Evolutionary conservation across 192 early-diverging fungal species (phyloP), one percentile per base, ranked within the genome.

Genomic region (Dissophora globulifera): DNA sequence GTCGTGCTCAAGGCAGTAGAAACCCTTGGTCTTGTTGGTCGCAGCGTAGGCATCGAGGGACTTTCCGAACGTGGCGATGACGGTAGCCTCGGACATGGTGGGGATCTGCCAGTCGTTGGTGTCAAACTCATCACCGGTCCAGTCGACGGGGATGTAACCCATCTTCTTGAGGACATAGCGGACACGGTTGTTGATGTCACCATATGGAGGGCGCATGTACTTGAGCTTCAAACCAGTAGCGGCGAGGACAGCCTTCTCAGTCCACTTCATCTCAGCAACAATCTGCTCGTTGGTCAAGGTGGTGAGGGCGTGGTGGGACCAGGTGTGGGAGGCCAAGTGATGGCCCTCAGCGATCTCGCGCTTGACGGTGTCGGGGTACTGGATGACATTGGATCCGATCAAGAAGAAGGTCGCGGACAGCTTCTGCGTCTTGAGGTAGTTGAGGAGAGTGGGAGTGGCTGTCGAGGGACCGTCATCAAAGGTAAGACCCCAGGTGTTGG

Each of bases 381-480:
- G 80, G 58, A 79, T 61, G 38, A 81, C 85, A 63, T 88, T 88
- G 67, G 81, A 78, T 42, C 86, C 86, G 66, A 87, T 89, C 31
- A 84, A 62, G 78, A 89, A 90, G 83, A 90, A 83, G 42, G 88
- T 84, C 3, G 86, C 84, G 22, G 81, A 82, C 35, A 80, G 67
- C 32, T 85, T 86, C 22, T 84, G 45, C 13, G 62, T 50, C 49
- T 74, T 62, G 32, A 90, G 65, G 26, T 61, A 78, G 59, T 85
- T 69, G 49, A 86, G 82, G n/a, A 89, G 70, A 4, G 79, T 57
- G 33, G 68, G 69, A 42, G 79, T 79, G 22, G 84, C 83, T 16
- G 59, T 63, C 30, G 81, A 81, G 43, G 88, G 88, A 31, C 88
- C 88, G 62, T 90, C 88, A 79, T 90, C 88, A 32, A 87, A 90